Base-by-base conservation (phyloP, 352 stramenopile species). In the Globisporangium cylindrosporum region DNA sequence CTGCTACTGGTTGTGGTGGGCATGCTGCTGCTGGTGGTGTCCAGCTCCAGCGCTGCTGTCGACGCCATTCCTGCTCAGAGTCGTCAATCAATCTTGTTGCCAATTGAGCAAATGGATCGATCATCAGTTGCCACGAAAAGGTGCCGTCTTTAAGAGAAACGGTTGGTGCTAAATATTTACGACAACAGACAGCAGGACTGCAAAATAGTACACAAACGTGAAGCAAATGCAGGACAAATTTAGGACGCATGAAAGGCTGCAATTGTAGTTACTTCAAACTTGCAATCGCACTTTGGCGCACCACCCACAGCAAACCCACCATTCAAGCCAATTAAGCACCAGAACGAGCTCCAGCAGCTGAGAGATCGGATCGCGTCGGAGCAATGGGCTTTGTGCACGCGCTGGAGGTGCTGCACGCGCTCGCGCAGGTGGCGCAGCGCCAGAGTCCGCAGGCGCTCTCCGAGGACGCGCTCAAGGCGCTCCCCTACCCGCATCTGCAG, bases 361-460 rank as follows among this genome's bases (percentile, higher is more conserved):
- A 38, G 5, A 22, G 10, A 58, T n/a, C 12, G 4, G 18, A n/a
- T 25, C 49, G 49, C 22, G 14, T 32, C 27, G 38, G 15, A 8
- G 24, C 51, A 29, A 15, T 89, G 81, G 79, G 68, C 46, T 77
- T 84, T 62, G 62, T 69, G 68, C 81, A 85, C 63, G 79, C 77
- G 53, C 69, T 88, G 8, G 79, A 84, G 73, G 66, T 83, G 68
- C 71, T 86, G 20, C 71, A 82, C 54, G 80, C 80, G 68, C 61
- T 83, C 48, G 56, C 77, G 67, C 73, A 71, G 54, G 62, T 83
- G 38, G 78, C 72, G 59, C 46, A 67, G 32, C 54, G 32, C 18
- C 48, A 64, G 6, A 64, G 46, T 22, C 32, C 65, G 20, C 54
- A 69, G 15, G 38, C n/a, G 32, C 29, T 66, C 6, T 62, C 56